phyloP scores from a whole-genome alignment of 2,329 filamentous ascomycete genomes.

The Trichoderma atrobrunneum region DNA sequence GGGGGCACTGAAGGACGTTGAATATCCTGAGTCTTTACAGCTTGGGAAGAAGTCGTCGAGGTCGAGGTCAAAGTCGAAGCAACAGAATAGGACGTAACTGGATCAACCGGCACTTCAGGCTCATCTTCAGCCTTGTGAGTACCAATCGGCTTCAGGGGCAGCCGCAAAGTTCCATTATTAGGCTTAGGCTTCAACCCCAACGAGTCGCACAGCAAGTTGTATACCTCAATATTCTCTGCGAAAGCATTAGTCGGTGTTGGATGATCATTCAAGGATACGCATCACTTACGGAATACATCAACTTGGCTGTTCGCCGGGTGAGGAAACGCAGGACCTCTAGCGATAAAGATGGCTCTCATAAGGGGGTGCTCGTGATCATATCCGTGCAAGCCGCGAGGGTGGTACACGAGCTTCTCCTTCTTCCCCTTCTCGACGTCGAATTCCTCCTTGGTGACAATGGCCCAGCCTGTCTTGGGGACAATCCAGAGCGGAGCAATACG shows the following conservation, averaged over 20 bases:
- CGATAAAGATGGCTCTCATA: conserved; percentile 95
- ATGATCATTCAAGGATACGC: background rate
- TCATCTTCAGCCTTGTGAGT: conserved; percentile 54
- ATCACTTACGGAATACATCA: conserved; percentile 73
- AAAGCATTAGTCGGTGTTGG: conserved; percentile 27
- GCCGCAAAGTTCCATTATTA: conserved; percentile 83
- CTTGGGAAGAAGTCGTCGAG: background rate
- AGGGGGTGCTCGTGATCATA: conserved; percentile 94
- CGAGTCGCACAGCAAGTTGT: conserved; percentile 91
- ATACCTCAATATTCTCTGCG: conserved; percentile 87
- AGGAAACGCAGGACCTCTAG: conserved; percentile 86
- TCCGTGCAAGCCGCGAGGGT: conserved; percentile 82
- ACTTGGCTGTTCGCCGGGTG: conserved; percentile 78
- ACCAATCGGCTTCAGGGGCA: conserved; percentile 64
- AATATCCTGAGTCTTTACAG: conserved; percentile 20
- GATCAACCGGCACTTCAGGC: conserved; percentile 53
- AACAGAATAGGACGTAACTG: conserved; percentile 31
- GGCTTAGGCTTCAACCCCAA: conserved; percentile 68
- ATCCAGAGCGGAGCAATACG: conserved; percentile 96
- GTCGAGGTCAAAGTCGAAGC: background rate
- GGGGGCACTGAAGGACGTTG: conserved; percentile 2
- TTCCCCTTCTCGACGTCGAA: conserved; percentile 69
- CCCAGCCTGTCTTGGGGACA: conserved; percentile 88
- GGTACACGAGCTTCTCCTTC: conserved; percentile 64
- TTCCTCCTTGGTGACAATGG: conserved; percentile 76